Percentiles rank a stretch among this genome's conserved stretches.
These are phyloP conservation scores for Paecilomyces variotii DNA, from an alignment of 2,329 filamentous ascomycete genomes.

Conservation along the genomic window DNA sequence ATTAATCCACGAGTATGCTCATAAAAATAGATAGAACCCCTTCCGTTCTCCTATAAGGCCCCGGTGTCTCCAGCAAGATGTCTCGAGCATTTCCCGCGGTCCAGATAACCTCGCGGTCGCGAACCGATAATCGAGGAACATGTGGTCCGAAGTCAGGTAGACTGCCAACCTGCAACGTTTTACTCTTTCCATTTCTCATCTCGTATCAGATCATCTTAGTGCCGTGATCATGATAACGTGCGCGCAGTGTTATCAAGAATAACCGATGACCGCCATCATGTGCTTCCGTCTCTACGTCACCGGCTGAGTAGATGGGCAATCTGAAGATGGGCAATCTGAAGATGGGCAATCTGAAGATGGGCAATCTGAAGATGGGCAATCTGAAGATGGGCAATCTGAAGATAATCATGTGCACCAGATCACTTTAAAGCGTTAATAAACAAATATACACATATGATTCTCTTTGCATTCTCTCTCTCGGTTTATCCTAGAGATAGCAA, in stretches of 20 bases:
- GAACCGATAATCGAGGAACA: neutral
- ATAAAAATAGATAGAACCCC: neutral
- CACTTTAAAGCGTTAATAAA: neutral
- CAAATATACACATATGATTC: too few relatives aligned
- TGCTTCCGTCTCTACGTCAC: neutral
- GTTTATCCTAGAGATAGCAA: too few relatives aligned
- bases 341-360: neutral
- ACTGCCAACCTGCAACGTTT: neutral
- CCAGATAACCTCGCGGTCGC: neutral
- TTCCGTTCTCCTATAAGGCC: neutral
- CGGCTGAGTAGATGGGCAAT: neutral
- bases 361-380: neutral
- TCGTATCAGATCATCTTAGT: neutral
- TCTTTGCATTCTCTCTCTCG: too few relatives aligned
- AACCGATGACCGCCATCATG: neutral
- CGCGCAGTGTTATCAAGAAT: neutral
- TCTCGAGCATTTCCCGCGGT: neutral
- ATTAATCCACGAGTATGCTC: neutral
- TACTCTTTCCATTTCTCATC: neutral
- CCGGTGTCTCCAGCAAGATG: neutral
- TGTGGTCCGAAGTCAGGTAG: neutral
- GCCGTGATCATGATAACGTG: neutral
- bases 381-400: neutral
- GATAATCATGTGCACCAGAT: neutral
- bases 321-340: neutral